Evolutionary conservation across 352 stramenopile genomes (phyloP).

Genomic region (Pythium insidiosum): DNA sequence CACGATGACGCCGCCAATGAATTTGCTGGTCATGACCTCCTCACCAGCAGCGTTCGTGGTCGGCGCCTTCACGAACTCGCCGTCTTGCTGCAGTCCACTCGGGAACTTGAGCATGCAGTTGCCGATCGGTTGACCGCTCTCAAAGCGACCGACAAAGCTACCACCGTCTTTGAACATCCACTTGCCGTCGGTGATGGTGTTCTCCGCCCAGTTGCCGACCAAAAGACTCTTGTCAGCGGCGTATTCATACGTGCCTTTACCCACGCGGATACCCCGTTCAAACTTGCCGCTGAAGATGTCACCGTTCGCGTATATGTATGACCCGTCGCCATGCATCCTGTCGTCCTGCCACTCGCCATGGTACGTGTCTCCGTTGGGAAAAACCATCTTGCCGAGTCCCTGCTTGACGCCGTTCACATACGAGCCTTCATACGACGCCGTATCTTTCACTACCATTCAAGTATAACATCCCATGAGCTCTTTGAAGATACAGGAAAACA

Average conservation of each 20-base stretch:
- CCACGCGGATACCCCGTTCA: constrained; percentile 67
- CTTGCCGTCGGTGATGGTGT: constrained; percentile 84
- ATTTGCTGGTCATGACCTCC: constrained; percentile 49
- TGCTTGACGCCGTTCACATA: constrained; percentile 83
- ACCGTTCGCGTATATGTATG: constrained; percentile 87
- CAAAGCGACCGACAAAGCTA: constrained; percentile 79
- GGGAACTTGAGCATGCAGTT: constrained; percentile 85
- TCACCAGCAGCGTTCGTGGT: constrained; percentile 38
- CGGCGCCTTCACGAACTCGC: constrained; percentile 67
- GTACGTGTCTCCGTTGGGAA: constrained; percentile 86
- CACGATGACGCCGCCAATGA: constrained; percentile 56
- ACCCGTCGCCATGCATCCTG: constrained; percentile 86
- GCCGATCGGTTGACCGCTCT: constrained; percentile 80
- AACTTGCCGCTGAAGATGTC: constrained; percentile 90
- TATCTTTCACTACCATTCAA: constrained; percentile 59
- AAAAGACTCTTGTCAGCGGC: constrained; percentile 73
- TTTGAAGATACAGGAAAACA: too few species aligned
- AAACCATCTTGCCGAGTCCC: constrained; percentile 88
- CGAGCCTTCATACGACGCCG: constrained; percentile 76
- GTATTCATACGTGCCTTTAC: constrained; percentile 88
- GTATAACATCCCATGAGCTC: too few species aligned
- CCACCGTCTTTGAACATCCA: constrained; percentile 89
- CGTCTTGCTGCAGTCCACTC: constrained; percentile 78
- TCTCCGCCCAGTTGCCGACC: constrained; percentile 80
- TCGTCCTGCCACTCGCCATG: constrained; percentile 84